These are phyloP conservation scores for Irineochytrium annulatum DNA, from an alignment of 192 early-diverging fungal species.

Conservation along the genomic window DNA sequence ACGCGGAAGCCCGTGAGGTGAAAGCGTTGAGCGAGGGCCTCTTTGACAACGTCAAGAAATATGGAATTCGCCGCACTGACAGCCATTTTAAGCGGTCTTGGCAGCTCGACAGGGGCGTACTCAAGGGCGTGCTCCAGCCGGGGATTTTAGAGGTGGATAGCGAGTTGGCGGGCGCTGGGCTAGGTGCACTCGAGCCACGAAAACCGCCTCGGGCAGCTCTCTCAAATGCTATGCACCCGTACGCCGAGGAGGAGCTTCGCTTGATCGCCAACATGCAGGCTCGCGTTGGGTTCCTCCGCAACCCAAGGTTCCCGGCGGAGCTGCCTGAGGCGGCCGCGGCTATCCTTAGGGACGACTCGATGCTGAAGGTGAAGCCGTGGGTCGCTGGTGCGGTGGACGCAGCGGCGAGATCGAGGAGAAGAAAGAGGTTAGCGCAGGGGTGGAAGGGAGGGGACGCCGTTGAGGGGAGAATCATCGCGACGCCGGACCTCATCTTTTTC, in stretches of 20 bases:
- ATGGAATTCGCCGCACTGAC: not conserved
- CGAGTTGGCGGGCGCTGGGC: not conserved
- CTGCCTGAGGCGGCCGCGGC: not conserved
- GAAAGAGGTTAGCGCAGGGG: not conserved
- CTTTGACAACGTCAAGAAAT: not conserved
- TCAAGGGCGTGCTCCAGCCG: not conserved
- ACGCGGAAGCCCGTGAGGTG: not conserved
- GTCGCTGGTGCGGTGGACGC: no score
- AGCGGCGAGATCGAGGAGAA: not conserved
- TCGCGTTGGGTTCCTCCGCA: constrained; percentile 26
- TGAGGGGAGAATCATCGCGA: constrained; percentile 32
- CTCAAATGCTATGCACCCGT: constrained; percentile 35
- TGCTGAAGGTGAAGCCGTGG: no score
- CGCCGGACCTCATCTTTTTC: constrained; percentile 34
- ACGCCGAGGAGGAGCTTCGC: constrained; percentile 21
- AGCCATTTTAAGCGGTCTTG: not conserved
- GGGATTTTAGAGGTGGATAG: constrained; percentile 15
- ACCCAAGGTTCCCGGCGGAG: constrained; percentile 29
- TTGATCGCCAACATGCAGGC: constrained; percentile 21
- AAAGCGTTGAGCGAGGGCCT: not conserved
- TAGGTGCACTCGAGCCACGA: constrained; percentile 20
- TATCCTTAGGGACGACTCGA: constrained; percentile 6
- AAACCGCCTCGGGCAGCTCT: not conserved
- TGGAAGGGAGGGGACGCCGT: constrained; percentile 5
- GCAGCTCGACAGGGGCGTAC: not conserved